Conservation (phyloP, 73 alveolate species). For the Paramecium sexaurelia region DNA sequence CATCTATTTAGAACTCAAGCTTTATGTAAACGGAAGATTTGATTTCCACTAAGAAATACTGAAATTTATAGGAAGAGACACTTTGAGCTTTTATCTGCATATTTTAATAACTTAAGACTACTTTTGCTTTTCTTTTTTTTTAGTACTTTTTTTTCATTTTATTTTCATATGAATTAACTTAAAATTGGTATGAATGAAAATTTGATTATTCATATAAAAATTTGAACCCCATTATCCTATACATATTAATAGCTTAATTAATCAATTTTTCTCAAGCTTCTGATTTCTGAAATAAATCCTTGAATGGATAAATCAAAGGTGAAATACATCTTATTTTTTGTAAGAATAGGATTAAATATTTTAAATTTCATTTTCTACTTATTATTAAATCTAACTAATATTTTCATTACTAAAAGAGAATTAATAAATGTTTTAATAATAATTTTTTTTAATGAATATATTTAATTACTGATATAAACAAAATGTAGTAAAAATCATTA, state of each 20-base stretch:
- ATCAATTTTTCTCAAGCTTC: background rate
- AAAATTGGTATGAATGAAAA: too few species aligned
- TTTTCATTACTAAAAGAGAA: background rate
- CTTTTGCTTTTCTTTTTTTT: background rate
- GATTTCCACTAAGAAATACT: constrained; percentile 37
- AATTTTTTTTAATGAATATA: background rate
- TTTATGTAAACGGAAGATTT: constrained; percentile 6
- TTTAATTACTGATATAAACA: background rate
- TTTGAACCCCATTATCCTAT: background rate
- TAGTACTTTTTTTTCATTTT: background rate
- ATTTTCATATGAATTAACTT: too few species aligned
- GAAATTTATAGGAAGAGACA: background rate
- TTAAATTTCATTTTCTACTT: constrained; percentile 44
- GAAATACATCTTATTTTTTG: constrained; percentile 21
- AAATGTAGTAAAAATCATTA: constrained; percentile 22
- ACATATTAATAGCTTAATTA: background rate
- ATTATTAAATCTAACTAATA: background rate
- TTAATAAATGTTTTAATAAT: background rate
- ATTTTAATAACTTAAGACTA: background rate
- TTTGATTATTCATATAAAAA: too few species aligned
- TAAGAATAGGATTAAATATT: constrained; percentile 11
- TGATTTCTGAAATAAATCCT: constrained; percentile 1
- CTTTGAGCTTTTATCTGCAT: background rate
- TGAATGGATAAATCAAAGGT: background rate
- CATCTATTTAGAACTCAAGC: background rate